Evolutionary conservation across 495 filamentous ascomycete genomes (phyloP).

Genomic region (Astrothelium macrocarpum): DNA sequence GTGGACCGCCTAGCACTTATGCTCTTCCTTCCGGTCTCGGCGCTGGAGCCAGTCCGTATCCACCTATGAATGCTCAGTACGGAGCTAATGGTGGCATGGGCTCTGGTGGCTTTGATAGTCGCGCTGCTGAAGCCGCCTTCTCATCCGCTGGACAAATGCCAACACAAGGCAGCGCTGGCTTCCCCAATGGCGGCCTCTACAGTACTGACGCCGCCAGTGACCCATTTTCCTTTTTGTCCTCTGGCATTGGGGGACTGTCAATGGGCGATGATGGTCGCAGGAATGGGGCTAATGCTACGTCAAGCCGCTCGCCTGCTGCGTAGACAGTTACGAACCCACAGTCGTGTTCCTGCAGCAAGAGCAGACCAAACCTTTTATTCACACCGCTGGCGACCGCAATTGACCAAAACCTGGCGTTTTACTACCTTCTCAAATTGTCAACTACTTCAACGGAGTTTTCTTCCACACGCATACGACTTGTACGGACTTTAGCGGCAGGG

Average conservation of each 20-base stretch:
- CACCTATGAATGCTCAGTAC: conserved; percentile 71
- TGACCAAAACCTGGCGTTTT: not conserved
- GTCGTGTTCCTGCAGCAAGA: not conserved
- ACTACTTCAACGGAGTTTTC: not conserved
- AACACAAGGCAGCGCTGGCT: conserved; percentile 38
- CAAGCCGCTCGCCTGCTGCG: conserved; percentile 1
- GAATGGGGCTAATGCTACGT: conserved; percentile 14
- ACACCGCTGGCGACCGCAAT: not conserved
- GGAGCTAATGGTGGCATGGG: conserved; percentile 31
- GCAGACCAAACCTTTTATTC: not conserved
- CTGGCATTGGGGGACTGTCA: conserved; percentile 22
- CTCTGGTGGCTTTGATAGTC: conserved; percentile 80
- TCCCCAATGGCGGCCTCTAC: conserved; percentile 8
- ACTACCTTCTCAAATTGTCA: not conserved
- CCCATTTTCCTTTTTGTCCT: conserved; percentile 22
- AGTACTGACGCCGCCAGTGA: conserved; percentile 8
- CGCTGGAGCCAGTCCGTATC: conserved; percentile 64
- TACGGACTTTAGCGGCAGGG: not conserved
- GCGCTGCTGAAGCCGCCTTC: conserved; percentile 85
- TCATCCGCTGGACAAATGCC: conserved; percentile 67
- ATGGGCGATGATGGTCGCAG: conserved; percentile 21
- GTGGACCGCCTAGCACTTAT: conserved; percentile 80
- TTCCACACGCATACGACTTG: not conserved
- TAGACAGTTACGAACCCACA: not conserved
- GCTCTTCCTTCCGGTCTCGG: conserved; percentile 84